phyloP scores from a whole-genome alignment of 108 stramenopile genomes.

The Pseudonitzschia delicatissima region DNA sequence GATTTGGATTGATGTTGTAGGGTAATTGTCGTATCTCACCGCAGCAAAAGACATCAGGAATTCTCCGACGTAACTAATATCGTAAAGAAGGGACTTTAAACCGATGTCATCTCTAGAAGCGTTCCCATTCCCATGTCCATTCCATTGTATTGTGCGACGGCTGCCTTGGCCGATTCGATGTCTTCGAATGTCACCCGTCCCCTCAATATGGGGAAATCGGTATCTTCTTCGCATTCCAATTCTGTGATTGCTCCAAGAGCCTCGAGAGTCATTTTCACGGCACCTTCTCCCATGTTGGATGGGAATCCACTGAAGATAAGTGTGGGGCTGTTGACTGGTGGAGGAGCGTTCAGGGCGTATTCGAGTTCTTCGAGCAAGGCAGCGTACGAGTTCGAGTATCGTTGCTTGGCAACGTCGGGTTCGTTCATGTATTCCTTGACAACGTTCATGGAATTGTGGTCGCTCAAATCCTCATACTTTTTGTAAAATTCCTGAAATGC shows the following conservation, averaged over 20 bases:
- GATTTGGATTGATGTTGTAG: too few relatives aligned
- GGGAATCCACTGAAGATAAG: slow-evolving; percentile 80
- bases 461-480: slow-evolving; percentile 46
- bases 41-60: too few relatives aligned
- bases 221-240: slow-evolving; percentile 59
- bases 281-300: slow-evolving; percentile 81
- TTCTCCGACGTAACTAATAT: too few relatives aligned
- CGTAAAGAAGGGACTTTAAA: too few relatives aligned
- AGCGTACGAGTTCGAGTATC: slow-evolving; percentile 62
- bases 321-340: slow-evolving; percentile 65
- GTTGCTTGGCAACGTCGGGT: slow-evolving; percentile 48
- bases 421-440: slow-evolving; percentile 72
- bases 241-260: slow-evolving; percentile 68
- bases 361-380: slow-evolving; percentile 53
- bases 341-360: slow-evolving; percentile 57
- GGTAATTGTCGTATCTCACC: too few relatives aligned
- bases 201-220: slow-evolving; percentile 55
- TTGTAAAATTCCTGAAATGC: slow-evolving; percentile 71
- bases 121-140: slow-evolving; percentile 91
- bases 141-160: slow-evolving; percentile 84
- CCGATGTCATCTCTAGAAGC: slow-evolving; percentile 55
- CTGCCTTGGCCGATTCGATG: slow-evolving; percentile 77
- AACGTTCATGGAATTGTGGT: slow-evolving; percentile 84
- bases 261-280: slow-evolving; percentile 81
- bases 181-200: slow-evolving; percentile 82